These are phyloP conservation scores for Leccinum uliginosum DNA, from an alignment of 768 basidiomycete species.

Conservation along the genomic window DNA sequence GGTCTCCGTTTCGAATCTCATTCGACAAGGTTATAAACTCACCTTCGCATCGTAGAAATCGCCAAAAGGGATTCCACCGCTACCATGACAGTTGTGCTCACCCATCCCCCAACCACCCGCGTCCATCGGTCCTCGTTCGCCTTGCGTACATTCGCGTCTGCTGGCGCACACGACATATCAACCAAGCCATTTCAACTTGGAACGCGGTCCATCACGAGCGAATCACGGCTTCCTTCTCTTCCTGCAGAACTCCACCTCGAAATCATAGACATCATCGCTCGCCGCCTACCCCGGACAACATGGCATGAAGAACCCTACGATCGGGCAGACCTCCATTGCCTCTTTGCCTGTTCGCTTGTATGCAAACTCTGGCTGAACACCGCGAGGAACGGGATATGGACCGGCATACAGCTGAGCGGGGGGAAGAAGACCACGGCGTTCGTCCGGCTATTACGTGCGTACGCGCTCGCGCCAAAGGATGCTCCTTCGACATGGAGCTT, in stretches of 20 bases:
- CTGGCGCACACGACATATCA: neutral
- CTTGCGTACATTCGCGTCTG: neutral
- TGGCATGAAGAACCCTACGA: slow-evolving; percentile 11
- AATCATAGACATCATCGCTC: slow-evolving; percentile 25
- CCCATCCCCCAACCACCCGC: slow-evolving; percentile 3
- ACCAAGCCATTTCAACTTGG: neutral
- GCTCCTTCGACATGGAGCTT: slow-evolving; percentile 35
- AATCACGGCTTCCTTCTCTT: slow-evolving; percentile 15
- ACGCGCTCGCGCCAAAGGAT: slow-evolving; percentile 9
- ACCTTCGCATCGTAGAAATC: slow-evolving; percentile 2
- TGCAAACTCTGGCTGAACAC: slow-evolving; percentile 29
- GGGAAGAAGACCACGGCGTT: slow-evolving; percentile 20
- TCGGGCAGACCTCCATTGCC: slow-evolving; percentile 15
- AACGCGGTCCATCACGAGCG: neutral
- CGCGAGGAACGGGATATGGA: slow-evolving; percentile 24
- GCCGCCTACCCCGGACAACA: slow-evolving; percentile 9
- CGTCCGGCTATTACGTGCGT: slow-evolving; percentile 16
- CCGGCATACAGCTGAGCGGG: slow-evolving; percentile 15
- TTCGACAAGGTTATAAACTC: slow-evolving; percentile 7
- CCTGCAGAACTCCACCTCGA: slow-evolving; percentile 30
- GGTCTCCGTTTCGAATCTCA: neutral
- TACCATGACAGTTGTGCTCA: slow-evolving; percentile 13
- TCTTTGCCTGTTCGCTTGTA: slow-evolving; percentile 27
- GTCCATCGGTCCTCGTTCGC: slow-evolving; percentile 5
- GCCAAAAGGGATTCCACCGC: neutral